These are phyloP conservation scores for Botrytis pseudocinerea DNA, from an alignment of 2,329 filamentous ascomycete species.

Conservation along the genomic window DNA sequence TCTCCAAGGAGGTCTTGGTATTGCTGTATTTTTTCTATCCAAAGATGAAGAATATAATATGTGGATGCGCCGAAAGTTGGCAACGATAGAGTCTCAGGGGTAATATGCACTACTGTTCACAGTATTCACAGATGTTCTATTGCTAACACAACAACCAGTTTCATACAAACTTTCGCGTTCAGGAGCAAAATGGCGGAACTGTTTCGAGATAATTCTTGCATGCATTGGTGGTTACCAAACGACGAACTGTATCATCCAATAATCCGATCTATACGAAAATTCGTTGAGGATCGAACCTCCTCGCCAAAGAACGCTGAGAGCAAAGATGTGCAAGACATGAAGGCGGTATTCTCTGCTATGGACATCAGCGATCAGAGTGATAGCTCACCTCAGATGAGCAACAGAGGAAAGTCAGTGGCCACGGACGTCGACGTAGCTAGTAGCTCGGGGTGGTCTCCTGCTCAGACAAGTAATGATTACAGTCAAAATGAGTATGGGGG, in stretches of 20 bases:
- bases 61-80: slow-evolving; percentile 81
- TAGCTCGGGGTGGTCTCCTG: slow-evolving; percentile 22
- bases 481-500: slow-evolving; percentile 18
- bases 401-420: slow-evolving; percentile 22
- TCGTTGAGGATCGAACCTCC: slow-evolving; percentile 75
- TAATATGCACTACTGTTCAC: slow-evolving; percentile 45
- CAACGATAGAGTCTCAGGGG: slow-evolving; percentile 76
- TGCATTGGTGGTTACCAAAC: slow-evolving; percentile 87
- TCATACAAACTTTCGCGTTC: slow-evolving; percentile 76
- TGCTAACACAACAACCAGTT: slow-evolving; percentile 53
- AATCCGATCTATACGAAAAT: slow-evolving; percentile 73
- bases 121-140: background rate
- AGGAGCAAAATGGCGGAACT: slow-evolving; percentile 73
- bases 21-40: slow-evolving; percentile 78
- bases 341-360: slow-evolving; percentile 68
- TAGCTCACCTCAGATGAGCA: slow-evolving; percentile 18
- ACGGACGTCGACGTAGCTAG: slow-evolving; percentile 25
- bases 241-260: slow-evolving; percentile 73
- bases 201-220: slow-evolving; percentile 70
- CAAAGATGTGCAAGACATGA: slow-evolving; percentile 73
- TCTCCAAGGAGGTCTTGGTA: slow-evolving; percentile 73
- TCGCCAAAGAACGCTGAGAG: slow-evolving; percentile 57
- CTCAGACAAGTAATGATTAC: slow-evolving; percentile 8
- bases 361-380: slow-evolving; percentile 49
- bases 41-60: slow-evolving; percentile 69